Evolutionary conservation across 768 basidiomycete species (phyloP).

Genomic region (Thelephora aurantiotincta): DNA sequence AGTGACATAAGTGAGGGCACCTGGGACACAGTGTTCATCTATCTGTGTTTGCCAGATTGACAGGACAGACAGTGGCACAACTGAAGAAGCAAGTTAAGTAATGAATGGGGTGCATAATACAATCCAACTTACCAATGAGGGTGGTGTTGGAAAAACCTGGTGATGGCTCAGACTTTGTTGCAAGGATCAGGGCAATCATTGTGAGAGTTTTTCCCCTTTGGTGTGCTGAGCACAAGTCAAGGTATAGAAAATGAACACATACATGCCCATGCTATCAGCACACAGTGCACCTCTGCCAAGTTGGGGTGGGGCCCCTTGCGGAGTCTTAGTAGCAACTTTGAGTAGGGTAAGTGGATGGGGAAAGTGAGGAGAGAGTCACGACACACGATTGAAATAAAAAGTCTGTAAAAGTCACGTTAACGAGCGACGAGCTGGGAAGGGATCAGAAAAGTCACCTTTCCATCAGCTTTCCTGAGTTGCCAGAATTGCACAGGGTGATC

Average conservation of each 20-base stretch:
- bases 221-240: conserved; percentile 3
- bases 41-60: conserved; percentile 87
- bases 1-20: conserved; percentile 36
- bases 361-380: neutral
- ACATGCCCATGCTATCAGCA: conserved; percentile 81
- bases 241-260: conserved; percentile 9
- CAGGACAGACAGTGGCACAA: conserved; percentile 70
- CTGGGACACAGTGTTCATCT: conserved; percentile 49
- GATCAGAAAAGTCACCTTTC: conserved; percentile 34
- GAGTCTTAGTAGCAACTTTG: conserved; percentile 69
- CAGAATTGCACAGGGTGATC: conserved; percentile 85
- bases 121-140: conserved; percentile 50
- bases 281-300: conserved; percentile 80
- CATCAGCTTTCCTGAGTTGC: conserved; percentile 46
- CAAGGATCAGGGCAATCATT: conserved; percentile 68
- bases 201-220: conserved; percentile 79
- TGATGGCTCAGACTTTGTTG: conserved; percentile 55
- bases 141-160: conserved; percentile 49
- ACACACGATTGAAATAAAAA: conserved; percentile 26
- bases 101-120: neutral
- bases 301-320: conserved; percentile 44
- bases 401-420: conserved; percentile 7
- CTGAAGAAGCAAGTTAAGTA: conserved; percentile 20
- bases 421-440: neutral
- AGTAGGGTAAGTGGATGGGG: neutral